phyloP scores from a whole-genome alignment of 192 early-diverging fungal genomes.

The Cladochytrium replicatum region DNA sequence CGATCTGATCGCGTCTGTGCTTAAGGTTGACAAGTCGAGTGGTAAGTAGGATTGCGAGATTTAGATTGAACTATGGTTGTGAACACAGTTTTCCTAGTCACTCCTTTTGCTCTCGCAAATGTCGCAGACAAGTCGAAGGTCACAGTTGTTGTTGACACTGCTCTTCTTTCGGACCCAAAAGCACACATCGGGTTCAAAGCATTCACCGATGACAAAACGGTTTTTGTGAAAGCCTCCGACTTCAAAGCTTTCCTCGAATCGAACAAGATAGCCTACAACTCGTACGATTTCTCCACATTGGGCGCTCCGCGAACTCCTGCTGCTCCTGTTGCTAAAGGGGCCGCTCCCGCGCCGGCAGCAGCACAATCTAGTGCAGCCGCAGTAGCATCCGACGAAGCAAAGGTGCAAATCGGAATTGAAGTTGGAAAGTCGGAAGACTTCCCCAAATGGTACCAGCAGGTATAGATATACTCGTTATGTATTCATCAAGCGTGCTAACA shows the following conservation, averaged over 20 bases:
- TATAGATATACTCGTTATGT: constrained; percentile 16
- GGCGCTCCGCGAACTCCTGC: constrained; percentile 32
- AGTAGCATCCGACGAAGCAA: constrained; percentile 39
- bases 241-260: constrained; percentile 48
- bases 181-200: constrained; percentile 58
- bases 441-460: constrained; percentile 86
- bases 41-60: constrained; percentile 28
- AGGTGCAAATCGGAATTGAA: constrained; percentile 75
- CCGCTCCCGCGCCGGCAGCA: constrained; percentile 10
- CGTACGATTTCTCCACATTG: constrained; percentile 43
- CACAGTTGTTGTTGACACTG: constrained; percentile 64
- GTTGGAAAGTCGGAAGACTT: constrained; percentile 85
- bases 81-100: constrained; percentile 34
- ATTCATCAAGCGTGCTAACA: not conserved
- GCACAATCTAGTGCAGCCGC: too few relatives aligned
- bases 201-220: constrained; percentile 38
- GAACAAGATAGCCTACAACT: constrained; percentile 33
- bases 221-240: constrained; percentile 46
- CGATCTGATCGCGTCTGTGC: constrained; percentile 45
- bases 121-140: constrained; percentile 51
- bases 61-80: not conserved
- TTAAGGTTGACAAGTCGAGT: constrained; percentile 46
- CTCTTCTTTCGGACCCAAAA: constrained; percentile 36
- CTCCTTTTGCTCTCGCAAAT: constrained; percentile 63
- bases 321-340: too few relatives aligned